Base-by-base conservation (phyloP, 805 yeast species). In the Ogataea sp. region DNA sequence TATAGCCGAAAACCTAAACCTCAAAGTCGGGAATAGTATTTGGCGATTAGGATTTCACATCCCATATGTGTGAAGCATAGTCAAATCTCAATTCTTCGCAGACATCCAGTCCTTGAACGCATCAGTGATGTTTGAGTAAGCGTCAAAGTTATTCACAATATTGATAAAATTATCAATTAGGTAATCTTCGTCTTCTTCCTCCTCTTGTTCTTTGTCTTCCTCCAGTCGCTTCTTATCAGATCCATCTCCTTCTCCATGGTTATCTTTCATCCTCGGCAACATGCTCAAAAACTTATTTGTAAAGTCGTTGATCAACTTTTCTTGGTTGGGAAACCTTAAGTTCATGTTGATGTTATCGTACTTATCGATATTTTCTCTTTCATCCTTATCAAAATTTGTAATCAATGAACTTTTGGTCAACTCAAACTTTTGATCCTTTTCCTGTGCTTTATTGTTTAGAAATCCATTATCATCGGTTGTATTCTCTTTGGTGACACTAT, bases 21-120 rank as follows among this genome's bases (percentile, higher is more conserved):
- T n/a, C n/a, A n/a, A n/a, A n/a, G n/a, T n/a, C n/a, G n/a, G n/a
- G n/a, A n/a, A n/a, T n/a, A n/a, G n/a, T n/a, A n/a, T n/a, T n/a
- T n/a, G n/a, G n/a, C n/a, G n/a, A n/a, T n/a, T n/a, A n/a, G n/a
- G n/a, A n/a, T n/a, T n/a, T n/a, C n/a, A n/a, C n/a, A n/a, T n/a
- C n/a, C n/a, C n/a, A n/a, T n/a, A n/a, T n/a, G n/a, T n/a, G n/a
- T n/a, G n/a, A n/a, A n/a, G n/a, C n/a, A n/a, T n/a, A n/a, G n/a
- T n/a, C n/a, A n/a, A n/a, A n/a, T n/a, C n/a, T 33, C 15, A 24
- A 20, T 21, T 20, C 26, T 14, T 32, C 17, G 8, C 20, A 11
- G 36, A 6, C 20, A 60, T 27, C 65, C 65, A 61, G 42, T 61
- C 65, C 39, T 49, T 58, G 41, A 61, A 59, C 2, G 65, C 65